phyloP scores from a whole-genome alignment of 2,329 filamentous ascomycete genomes.

The Trichophyton benhamiae region DNA sequence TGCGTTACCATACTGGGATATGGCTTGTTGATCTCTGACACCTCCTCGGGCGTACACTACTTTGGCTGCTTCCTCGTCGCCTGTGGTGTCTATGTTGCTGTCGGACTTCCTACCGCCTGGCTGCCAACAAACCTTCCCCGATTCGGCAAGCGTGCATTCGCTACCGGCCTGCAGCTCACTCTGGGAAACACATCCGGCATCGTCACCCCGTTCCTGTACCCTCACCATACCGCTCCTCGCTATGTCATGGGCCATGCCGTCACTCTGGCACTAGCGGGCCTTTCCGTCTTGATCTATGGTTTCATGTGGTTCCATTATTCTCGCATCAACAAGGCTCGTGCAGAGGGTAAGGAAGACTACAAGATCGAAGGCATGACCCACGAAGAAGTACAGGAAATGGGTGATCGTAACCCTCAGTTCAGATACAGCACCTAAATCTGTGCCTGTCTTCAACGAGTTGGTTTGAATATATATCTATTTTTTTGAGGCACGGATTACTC shows the following conservation, averaged over 20 bases:
- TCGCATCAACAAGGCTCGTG: conserved; percentile 35
- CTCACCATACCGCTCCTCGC: conserved; percentile 40
- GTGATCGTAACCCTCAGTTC: conserved; percentile 32
- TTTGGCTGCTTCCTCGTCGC: conserved; percentile 68
- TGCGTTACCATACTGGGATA: conserved; percentile 56
- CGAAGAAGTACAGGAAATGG: conserved; percentile 33
- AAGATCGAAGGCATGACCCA: conserved; percentile 30
- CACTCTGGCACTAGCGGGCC: conserved; percentile 46
- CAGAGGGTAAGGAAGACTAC: conserved; percentile 26
- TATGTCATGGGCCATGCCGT: conserved; percentile 52
- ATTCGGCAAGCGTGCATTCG: conserved; percentile 64
- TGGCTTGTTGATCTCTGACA: conserved; percentile 51
- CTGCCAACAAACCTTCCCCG: conserved; percentile 55
- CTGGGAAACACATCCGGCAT: conserved; percentile 60
- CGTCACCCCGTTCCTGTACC: conserved; percentile 53
- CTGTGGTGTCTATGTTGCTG: conserved; percentile 53
- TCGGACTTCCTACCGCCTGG: conserved; percentile 46
- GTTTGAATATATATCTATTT: no score
- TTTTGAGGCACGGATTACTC: no score
- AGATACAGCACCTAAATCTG: conserved; percentile 25
- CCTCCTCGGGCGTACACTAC: conserved; percentile 53
- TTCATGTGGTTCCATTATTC: conserved; percentile 45
- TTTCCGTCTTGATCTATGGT: conserved; percentile 42
- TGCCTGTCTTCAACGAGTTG: no score
- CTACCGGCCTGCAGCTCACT: conserved; percentile 58